Base-by-base conservation (phyloP, 192 early-diverging fungal species). In the Umbelopsis sp. region DNA sequence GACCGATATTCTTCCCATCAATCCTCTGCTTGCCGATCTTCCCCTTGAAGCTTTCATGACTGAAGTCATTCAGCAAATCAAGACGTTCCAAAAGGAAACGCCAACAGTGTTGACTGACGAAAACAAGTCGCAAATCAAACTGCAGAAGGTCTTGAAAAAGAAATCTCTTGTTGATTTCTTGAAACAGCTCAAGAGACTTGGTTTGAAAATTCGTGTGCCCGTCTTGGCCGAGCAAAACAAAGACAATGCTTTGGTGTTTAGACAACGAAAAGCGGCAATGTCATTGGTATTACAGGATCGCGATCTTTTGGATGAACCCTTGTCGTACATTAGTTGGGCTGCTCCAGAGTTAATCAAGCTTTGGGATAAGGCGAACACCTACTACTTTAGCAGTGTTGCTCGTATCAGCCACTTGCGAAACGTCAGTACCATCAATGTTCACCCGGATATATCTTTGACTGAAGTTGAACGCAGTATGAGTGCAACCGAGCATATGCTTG, bases 131-230 rank as follows among this genome's bases (percentile, higher is more conserved):
- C 68, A 70, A 37, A 77, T 88, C 45, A 93, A 92, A 51, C 83
- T 86, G 49, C 86, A 88, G 68, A 88, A 91, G 67, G 69, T 85
- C 33, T 74, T 93, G 21, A 86, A 91, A 27, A 92, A 92, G 76
- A 93, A 91, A 71, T 87, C 94, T 2, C 71, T 92, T 3, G 91
- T 91, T 27, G 93, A 96, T 68, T 74, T 93, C 20, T 81, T 94
- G 51, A 93, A 90, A 72, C 81, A 90, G 52, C 68, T 96, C 23
- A 82, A 86, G 30, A 74, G 85, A 22, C 70, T 94, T 46, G 94
- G 94, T 21, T 70, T 90, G 22, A 80, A 84, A 48, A 70, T 53
- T 23, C 70, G 78, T 58, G 71, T 71, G 15, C 49, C 52, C 30
- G 66, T 66, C 11, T n/a, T 79, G 37, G 30, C 50, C 1, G 70